phyloP scores from a whole-genome alignment of 1,139 yeast genomes.

The Zygoascus sp. region DNA sequence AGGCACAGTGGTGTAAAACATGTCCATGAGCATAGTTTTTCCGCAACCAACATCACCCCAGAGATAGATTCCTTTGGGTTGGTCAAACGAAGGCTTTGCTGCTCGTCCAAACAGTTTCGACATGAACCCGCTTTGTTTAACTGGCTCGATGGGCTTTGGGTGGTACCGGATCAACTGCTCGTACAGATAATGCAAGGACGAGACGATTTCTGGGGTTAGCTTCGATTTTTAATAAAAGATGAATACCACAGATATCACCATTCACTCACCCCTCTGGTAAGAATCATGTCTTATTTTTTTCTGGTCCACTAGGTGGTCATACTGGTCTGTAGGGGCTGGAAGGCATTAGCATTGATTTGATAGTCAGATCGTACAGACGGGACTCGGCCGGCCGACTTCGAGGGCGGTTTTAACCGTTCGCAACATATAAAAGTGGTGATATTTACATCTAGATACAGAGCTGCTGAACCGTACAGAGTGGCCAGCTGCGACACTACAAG shows the following conservation, averaged over 20 bases:
- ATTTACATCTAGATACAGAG: slow-evolving; percentile 4
- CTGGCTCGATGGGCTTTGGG: slow-evolving; percentile 21
- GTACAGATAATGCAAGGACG: slow-evolving; percentile 28
- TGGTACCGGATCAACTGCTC: slow-evolving; percentile 22
- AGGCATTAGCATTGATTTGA: background rate
- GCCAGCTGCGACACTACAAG: background rate
- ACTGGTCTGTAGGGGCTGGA: slow-evolving; percentile 53
- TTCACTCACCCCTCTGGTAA: slow-evolving; percentile 44
- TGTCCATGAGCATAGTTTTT: slow-evolving; percentile 96
- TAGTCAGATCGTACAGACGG: too few species aligned
- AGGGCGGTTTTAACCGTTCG: too few species aligned
- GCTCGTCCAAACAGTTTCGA: slow-evolving; percentile 9
- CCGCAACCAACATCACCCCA: slow-evolving; percentile 99
- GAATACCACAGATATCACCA: background rate
- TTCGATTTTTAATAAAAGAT: too few species aligned
- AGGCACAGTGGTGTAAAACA: slow-evolving; percentile 83
- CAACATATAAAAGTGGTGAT: too few species aligned
- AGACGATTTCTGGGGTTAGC: slow-evolving; percentile 20
- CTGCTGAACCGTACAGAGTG: background rate
- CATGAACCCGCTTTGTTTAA: slow-evolving; percentile 7
- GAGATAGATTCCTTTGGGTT: slow-evolving; percentile 77
- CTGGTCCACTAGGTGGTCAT: slow-evolving; percentile 50
- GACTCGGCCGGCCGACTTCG: too few species aligned
- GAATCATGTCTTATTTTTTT: slow-evolving; percentile 60
- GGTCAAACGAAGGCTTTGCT: slow-evolving; percentile 13